phyloP scores from a whole-genome alignment of 202 grass and related monocot genomes.

The Sporobolus alterniflorus region DNA sequence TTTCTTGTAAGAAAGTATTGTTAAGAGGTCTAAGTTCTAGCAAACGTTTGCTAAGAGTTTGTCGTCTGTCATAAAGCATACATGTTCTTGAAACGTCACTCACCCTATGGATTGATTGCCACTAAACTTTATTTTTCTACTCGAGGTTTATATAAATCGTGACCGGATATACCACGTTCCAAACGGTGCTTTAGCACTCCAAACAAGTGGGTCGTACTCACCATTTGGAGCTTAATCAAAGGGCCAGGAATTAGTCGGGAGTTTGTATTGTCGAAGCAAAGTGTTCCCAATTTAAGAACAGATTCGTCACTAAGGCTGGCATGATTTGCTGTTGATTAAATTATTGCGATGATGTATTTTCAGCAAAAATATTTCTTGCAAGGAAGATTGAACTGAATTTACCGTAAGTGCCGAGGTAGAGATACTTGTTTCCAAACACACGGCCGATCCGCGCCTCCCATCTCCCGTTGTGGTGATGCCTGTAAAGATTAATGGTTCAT shows the following conservation, averaged over 20 bases:
- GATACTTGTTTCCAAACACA: slow-evolving; percentile 96
- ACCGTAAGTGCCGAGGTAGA: slow-evolving; percentile 98
- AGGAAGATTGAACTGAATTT: slow-evolving; percentile 7
- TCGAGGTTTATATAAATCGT: neutral
- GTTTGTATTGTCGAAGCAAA: slow-evolving; percentile 11
- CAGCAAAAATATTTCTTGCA: neutral
- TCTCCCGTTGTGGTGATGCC: slow-evolving; percentile 94
- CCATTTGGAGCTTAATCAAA: neutral
- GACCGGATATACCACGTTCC: neutral
- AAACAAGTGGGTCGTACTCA: neutral
- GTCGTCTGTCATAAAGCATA: neutral
- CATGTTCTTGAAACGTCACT: neutral
- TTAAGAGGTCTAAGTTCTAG: neutral
- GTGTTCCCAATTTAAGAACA: neutral
- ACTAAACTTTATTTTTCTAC: neutral
- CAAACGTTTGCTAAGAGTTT: neutral
- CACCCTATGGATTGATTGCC: neutral
- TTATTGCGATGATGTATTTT: neutral
- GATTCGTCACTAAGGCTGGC: neutral
- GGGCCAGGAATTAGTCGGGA: slow-evolving; percentile 19
- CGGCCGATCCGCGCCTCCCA: slow-evolving; percentile 96
- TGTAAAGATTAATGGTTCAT: slow-evolving; percentile 7
- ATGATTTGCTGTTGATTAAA: neutral
- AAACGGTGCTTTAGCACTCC: neutral
- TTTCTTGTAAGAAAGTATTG: too few species aligned